Evolutionary conservation across 2,329 filamentous ascomycete genomes (phyloP).

Genomic region (Orbilia oligospora): DNA sequence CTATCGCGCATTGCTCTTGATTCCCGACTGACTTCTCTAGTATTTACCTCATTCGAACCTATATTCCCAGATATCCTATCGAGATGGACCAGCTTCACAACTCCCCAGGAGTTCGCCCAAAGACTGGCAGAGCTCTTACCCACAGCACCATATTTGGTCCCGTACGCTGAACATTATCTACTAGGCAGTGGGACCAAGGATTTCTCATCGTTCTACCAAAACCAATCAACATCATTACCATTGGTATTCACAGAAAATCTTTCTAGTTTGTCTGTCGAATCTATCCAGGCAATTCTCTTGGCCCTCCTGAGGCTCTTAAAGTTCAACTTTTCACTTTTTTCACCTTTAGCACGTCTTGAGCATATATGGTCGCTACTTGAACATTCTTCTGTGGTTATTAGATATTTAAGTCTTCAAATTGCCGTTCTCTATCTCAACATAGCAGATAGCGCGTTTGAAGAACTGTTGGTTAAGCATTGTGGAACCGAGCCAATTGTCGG

Average conservation of each 20-base stretch:
- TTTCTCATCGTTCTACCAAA: conserved; percentile 26
- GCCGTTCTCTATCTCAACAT: conserved; percentile 52
- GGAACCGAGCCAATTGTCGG: conserved; percentile 43
- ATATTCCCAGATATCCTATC: conserved; percentile 63
- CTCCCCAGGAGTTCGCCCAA: conserved; percentile 71
- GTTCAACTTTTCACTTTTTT: conserved; percentile 80
- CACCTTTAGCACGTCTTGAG: conserved; percentile 75
- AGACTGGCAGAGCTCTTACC: conserved; percentile 85
- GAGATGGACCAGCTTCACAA: conserved; percentile 64
- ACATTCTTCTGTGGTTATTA: conserved; percentile 66
- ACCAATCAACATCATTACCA: conserved; percentile 64
- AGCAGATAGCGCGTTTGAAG: conserved; percentile 49
- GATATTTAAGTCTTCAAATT: conserved; percentile 51
- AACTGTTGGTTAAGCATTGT: conserved; percentile 44
- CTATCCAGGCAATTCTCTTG: conserved; percentile 72
- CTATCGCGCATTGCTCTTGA: conserved; percentile 63
- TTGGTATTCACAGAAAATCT: conserved; percentile 65
- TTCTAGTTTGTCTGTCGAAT: conserved; percentile 66
- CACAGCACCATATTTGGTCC: conserved; percentile 83
- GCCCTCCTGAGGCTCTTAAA: conserved; percentile 84
- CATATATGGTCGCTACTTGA: conserved; percentile 79
- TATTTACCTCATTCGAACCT: conserved; percentile 62
- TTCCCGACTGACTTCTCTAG: conserved; percentile 60
- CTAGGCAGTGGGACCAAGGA: conserved; percentile 28
- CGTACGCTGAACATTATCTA: conserved; percentile 75